Base-by-base conservation (phyloP, 306 rosid species). In the Amphicarpaea edgeworthii region DNA sequence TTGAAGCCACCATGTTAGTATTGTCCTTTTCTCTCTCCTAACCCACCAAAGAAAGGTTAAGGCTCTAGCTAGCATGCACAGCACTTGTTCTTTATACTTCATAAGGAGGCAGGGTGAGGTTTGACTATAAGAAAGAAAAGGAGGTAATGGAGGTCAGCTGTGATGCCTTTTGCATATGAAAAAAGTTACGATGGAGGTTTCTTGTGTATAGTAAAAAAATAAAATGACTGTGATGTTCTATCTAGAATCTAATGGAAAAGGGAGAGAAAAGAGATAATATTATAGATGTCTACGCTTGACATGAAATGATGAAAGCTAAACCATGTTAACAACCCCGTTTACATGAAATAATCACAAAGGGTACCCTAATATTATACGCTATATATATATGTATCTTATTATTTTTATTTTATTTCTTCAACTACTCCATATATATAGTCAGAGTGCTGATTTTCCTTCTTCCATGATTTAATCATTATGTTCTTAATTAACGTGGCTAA, bases 141-240 rank as follows among this genome's bases (percentile, higher is more conserved):
- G 43, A 58, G 79, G 73, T 73, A 73, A 78, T 68, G 80, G 81
- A 68, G 57, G 83, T 81, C 71, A 74, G 79, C 79, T 74, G 81
- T 49, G 82, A 10, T 69, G 20, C 55, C 76, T 73, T 81, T 81
- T 81, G 46, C 41, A 63, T 15, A 28, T 58, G 79, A 41, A 77
- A 41, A 77, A 75, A 81, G 37, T 62, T n/a, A 50, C 11, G 24
- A 67, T 38, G 51, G 67, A 78, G 54, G 34, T 77, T 65, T 21
- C 12, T 30, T 14, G 51, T 30, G 42, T 58, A 53, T 53, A 68
- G 62, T 34, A 61, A 69, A 78, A 61, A 69, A 78, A 21, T 64
- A 51, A 30, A 68, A 77, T 77, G 53, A 77, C 63, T 62, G 50
- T 43, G 53, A 57, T 57, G 14, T 40, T 72, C 17, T 59, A 58